Evolutionary conservation across 2,329 filamentous ascomycete species (phyloP), one percentile per base, ranked within the genome.

Genomic region (Scytalidium sp.): DNA sequence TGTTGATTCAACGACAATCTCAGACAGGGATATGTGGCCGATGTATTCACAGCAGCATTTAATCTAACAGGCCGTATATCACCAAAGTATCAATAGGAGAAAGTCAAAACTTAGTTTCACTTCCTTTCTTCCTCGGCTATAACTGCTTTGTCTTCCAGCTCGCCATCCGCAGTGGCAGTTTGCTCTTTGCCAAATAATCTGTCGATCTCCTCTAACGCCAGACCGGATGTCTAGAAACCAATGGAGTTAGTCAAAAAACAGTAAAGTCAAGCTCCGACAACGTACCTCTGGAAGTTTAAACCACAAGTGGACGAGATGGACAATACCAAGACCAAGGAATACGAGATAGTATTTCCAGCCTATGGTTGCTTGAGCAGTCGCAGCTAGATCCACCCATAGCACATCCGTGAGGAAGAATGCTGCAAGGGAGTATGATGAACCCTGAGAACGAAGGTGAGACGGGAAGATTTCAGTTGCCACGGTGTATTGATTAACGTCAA

Each of bases 281-380:
- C 50, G 17, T 46, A 53, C 51, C 43, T 53, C 51, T 2, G 51
- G 51, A 11, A 53, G 47, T 19, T 43, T 53, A 27, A 50, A 53
- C 29, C 41, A 53, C 9, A 53, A 19, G 40, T 50, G 39, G 5
- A 47, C 23, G 3, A 45, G 19, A 17, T 53, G 51, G 1, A 53
- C 29, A 42, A 53, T 50, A 6, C 47, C 45, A 17, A 53, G 48
- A 27, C 44, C n/a, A 15, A 53, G 22, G 20, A 53, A 53, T 2
- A 53, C 48, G 1, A 53, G 48, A 29, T 53, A 53, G 20, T 53
- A 53, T 32, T 48, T 53, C 51, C 47, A 53, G 20, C 51, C 51
- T 43, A 53, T 53, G 5, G 17, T 47, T 17, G 47, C 48, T 23
- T 41, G 39, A 13, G 51, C 51, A 3, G 51, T 53, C 5, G 51